A percentile compares a stretch with the other conserved stretches of the same genome.
Evolutionary conservation across 768 basidiomycete genomes (phyloP).

Genomic region (Rhizopogon vulgaris): DNA sequence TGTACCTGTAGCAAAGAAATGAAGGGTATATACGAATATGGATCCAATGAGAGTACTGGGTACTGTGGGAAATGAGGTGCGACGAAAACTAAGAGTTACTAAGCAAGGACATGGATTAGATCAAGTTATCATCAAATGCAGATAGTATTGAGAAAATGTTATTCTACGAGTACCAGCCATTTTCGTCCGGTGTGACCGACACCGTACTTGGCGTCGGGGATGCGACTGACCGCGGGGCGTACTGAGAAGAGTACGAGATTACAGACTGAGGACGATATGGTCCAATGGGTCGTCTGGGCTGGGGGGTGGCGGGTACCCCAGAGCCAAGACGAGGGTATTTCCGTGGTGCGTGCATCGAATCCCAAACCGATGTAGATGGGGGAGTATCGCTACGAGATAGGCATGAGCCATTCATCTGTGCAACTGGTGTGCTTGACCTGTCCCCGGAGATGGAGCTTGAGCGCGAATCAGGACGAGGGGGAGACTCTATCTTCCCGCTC

Average conservation of each 20-base stretch:
- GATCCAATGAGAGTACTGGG: constrained; percentile 3
- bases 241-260: constrained; percentile 6
- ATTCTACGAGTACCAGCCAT: constrained; percentile 71
- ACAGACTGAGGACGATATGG: constrained; percentile 3
- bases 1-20: constrained; percentile 34
- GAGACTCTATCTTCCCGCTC: constrained; percentile 29
- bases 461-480: constrained; percentile 69
- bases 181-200: constrained; percentile 62
- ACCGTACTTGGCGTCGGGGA: constrained; percentile 77
- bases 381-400: constrained; percentile 38
- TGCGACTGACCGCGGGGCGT: constrained; percentile 32
- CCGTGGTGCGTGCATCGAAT: constrained; percentile 58
- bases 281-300: constrained; percentile 9
- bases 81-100: not conserved
- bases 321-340: constrained; percentile 14
- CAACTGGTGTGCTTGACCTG: constrained; percentile 48
- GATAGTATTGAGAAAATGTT: not conserved
- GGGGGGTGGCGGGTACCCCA: constrained; percentile 5
- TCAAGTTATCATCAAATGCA: constrained; percentile 7
- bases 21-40: constrained; percentile 23
- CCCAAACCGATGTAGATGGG: constrained; percentile 54
- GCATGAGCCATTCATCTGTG: constrained; percentile 25
- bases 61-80: not conserved
- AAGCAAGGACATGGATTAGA: not conserved
- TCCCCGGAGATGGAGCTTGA: constrained; percentile 51